Evolutionary conservation across 2,329 filamentous ascomycete genomes (phyloP), one percentile per base, ranked within the genome.

Genomic region (Fusarium lateritium): DNA sequence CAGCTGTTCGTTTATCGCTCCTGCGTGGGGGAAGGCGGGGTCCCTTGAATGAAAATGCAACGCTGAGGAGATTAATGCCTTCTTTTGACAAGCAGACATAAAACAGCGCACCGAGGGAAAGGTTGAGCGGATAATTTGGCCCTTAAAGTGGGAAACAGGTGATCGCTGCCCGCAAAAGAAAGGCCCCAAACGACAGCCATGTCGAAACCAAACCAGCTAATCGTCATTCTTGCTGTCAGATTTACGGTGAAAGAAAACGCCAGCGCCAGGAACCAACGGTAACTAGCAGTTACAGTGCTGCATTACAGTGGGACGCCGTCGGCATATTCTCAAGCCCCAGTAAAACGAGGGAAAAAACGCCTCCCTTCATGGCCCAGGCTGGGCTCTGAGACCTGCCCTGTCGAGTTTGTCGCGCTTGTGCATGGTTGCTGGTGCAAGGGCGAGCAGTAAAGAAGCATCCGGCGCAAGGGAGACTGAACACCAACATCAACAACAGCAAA

Each of bases 1-100:
- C 61, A 63, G 61, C 58, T 63, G 15, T 49, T 65, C 62, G 62
- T 60, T 65, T 53, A 65, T 65, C 62, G 62, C 21, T 24, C 21
- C 40, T 5, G 19, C 38, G 60, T 52, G 62, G 62, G 55, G 60
- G 52, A 46, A 3, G 24, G 40, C 51, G 61, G 52, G 40, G 13
- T 24, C 38, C 61, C 61, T 34, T 65, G 60, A 26, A 13, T 34
- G 1, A 19, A 3, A 28, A 34, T 65, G 36, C 31, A 40, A 56
- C 43, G 34, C 3, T 17, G 9, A 24, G 28, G 13, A 15, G 22
- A 34, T 58, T 36, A 19, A 24, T 36, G 24, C 26, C 17, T 33
- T 14, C 26, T 33, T 24, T 31, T 7, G 7, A 42, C 39, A 24
- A 31, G 7, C 33, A 42, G 38, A 43, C 31, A 22, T 11, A 31